Base-by-base conservation (phyloP, 352 stramenopile genomes). In the Pythium sukuiense region DNA sequence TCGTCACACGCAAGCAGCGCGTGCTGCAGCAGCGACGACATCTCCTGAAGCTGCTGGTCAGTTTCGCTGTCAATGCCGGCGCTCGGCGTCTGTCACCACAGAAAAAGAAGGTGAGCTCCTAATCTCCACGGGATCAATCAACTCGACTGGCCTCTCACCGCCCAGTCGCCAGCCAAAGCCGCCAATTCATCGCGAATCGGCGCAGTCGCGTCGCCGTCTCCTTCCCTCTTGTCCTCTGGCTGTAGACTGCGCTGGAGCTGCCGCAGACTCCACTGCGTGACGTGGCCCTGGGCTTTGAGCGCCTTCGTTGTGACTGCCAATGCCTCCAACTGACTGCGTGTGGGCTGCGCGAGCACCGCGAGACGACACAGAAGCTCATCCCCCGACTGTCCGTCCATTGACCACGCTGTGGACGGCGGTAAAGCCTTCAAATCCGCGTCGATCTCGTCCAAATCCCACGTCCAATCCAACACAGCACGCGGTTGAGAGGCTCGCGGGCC, bases 261-360 rank as follows among this genome's bases (percentile, higher is more conserved):
- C 1, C 76, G 50, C 6, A 87, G 50, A 41, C 84, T 76, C 46
- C 79, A 58, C 48, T 76, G 72, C 16, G 76, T 64, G 8, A 89
- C 82, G 14, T 73, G 53, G 3, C 72, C 71, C 48, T 87, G 72
- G 30, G 75, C 69, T 56, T 72, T 30, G 30, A 88, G 63, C 27
- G 63, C 74, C 9, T 33, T 61, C 26, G 81, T 46, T 11, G 60
- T 63, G 14, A 63, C 59, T 6, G 54, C 53, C 8, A 56, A 20
- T 4, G 39, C 50, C 7, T 41, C 4, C 16, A 67, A 39, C 26
- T 55, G 52, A 18, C 14, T 24, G 12, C 59, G 52, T 18, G 35
- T 57, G 4, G 27, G 48, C 29, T 46, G 35, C 1, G 65, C 67
- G 12, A 54, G 50, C 26, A 65, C 20, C 12, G 66, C 69, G 29